Evolutionary conservation across 768 basidiomycete species (phyloP), one percentile per base, ranked within the genome.

Genomic region (Candolleomyces efflorescens): DNA sequence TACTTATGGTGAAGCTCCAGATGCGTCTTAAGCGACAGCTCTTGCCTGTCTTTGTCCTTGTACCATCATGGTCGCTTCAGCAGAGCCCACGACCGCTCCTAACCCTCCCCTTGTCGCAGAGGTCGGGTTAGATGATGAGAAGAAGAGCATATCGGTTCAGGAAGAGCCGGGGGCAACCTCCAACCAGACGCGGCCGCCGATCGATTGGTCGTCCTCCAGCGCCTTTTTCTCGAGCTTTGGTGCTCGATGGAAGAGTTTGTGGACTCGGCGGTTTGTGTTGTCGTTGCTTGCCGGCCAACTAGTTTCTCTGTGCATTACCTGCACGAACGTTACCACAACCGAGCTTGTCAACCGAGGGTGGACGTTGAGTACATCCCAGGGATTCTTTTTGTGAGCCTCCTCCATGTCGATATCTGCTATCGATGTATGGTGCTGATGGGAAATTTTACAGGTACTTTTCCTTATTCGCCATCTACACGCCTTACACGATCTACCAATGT

Each of bases 401-500:
- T 47, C 23, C 24, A 20, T 17, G 45, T 49, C 26, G 9, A 53
- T 17, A n/a, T 20, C 38, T 46, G 38, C 18, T 39, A 36, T 43
- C 15, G 46, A 54, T 27, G 26, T 46, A 46, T 57, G 18, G 41
- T 41, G 20, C n/a, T 38, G 48, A 18, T 32, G 32, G 32, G 22
- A n/a, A 27, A 32, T 59, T 20, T 49, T 26, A 22, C 59, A 93
- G 92, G 62, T 94, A 94, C 72, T 86, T 92, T 65, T 79, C 89
- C 4, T 66, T 94, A 22, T 90, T 89, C 68, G 47, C 79, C 24
- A 71, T 84, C 55, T 94, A 93, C 67, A 92, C 92, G 22, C 92
- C 92, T 0, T 94, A 92, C 75, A 94, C 92, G 38, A 90, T 94
- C 36, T 93, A 92, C 68, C 78, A 84, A 74, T 94, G 90, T 92